Evolutionary conservation across 1,284 basidiomycete genomes (phyloP), one percentile per base, ranked within the genome.

Genomic region (Ganoderma lucidum): DNA sequence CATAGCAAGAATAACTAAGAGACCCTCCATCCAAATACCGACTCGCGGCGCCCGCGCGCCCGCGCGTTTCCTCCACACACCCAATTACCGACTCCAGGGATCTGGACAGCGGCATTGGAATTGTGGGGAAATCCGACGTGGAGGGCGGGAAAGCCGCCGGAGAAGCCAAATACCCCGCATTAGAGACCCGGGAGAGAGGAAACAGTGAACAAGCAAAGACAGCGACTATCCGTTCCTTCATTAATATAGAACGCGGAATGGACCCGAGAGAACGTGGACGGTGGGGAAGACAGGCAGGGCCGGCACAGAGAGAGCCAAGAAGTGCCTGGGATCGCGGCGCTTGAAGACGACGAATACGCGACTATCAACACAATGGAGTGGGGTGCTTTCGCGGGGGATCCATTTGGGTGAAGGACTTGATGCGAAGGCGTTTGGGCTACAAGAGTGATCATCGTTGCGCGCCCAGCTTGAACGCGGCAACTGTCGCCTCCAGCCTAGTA

Each of bases 131-230:
- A 42, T 3, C n/a, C 37, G 58, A 59, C n/a, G 19, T 19, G 17
- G 35, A 59, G 35, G 37, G 58, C 17, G 37, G 14, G 10, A 35
- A 59, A 41, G 23, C 53, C 28, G 53, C 28, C n/a, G 59, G 37
- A 9, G 39, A 61, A 61, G 59, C 23, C 39, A 17, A 28, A 9
- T 41, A 63, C 61, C 64, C 60, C 64, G 37, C 64, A 65, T 51
- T 32, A 23, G 23, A 15, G 39, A 61, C 66, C 72, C 70, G 70
- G 68, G 56, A 55, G 55, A 63, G 42, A 73, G 72, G 72, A 73
- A 73, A 66, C 72, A 68, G 67, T 67, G 64, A 70, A 71, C 32
- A 73, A 70, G 72, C 70, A 73, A 73, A 63, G 65, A 67, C 66
- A 64, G 65, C 65, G 70, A 73, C 70, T 73, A 73, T 71, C 70